Base-by-base conservation (phyloP, 2,329 filamentous ascomycete genomes). In the Niveomyces coronatus region DNA sequence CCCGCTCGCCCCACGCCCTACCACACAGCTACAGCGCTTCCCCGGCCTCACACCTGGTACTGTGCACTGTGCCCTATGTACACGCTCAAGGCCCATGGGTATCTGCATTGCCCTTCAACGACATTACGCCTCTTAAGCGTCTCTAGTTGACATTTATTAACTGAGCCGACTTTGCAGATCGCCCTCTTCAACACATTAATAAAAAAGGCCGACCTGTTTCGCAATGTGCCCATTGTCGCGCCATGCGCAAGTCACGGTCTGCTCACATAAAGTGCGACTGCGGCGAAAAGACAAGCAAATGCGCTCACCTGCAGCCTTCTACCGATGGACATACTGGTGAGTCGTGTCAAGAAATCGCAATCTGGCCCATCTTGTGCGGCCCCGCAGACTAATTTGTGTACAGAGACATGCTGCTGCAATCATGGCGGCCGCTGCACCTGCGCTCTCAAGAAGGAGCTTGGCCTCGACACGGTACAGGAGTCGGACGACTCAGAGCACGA, bases 201-300 rank as follows among this genome's bases (percentile, higher is more conserved):
- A 94, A 94, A 63, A 96, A 96, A 70, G 89, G 89, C 55, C 84
- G 89, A 46, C 91, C 91, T 45, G 87, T 96, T 51, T 94, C 91
- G 53, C 91, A 98, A 79, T 98, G 91, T 65, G 77, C 86, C 50
- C 91, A 98, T 67, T 98, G 91, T 67, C 89, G 91, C 60, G 78
- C 83, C 49, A 82, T 94, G 71, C 88, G 91, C 67, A 96, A 96
- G 73, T 89, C 86, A 62, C 85, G 91, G 53, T 82, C 88, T 42
- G 85, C 89, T 47, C 91, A 96, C 63, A 77, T 91, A 56, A 94
- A 91, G 63, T 98, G 91, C 66, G 88, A 96, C 63, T 98, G 91
- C 63, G 88, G 86, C 58, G 85, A 94, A 63, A 95, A 94, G 72
- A 78, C 79, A 45, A 82, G 82, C 67, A 76, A 76, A 57, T 80